These are phyloP conservation scores for Cytauxzoon felis DNA, from an alignment of 169 alveolate genomes.

Conservation along the genomic window DNA sequence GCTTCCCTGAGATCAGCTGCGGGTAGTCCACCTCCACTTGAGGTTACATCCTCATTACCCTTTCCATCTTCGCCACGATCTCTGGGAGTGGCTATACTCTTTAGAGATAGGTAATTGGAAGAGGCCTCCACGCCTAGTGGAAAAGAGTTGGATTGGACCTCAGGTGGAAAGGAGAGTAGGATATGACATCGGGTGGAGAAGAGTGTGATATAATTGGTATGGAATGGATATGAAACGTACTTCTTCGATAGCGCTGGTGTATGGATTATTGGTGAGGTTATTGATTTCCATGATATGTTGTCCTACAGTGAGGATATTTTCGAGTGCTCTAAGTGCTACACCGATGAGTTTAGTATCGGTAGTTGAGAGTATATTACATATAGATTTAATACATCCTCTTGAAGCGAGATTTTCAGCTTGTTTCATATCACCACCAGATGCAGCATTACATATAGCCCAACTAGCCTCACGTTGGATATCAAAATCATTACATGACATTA, in stretches of 20 bases:
- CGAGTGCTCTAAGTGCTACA: conserved; percentile 88
- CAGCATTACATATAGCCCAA: conserved; percentile 96
- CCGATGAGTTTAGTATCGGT: conserved; percentile 89
- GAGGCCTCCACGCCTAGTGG: too few relatives aligned
- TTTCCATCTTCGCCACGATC: too few relatives aligned
- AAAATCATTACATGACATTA: conserved; percentile 84
- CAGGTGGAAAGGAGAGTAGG: too few relatives aligned
- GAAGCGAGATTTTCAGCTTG: conserved; percentile 87
- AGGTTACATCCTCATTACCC: too few relatives aligned
- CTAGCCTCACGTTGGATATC: conserved; percentile 96
- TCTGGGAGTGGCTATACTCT: too few relatives aligned
- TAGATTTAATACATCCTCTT: conserved; percentile 86
- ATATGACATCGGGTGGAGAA: too few relatives aligned
- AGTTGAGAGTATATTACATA: conserved; percentile 81
- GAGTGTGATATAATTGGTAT: too few relatives aligned
- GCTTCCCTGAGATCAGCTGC: too few relatives aligned
- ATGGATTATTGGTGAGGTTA: conserved; percentile 78
- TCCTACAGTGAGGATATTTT: conserved; percentile 87
- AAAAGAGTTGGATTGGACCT: too few relatives aligned
- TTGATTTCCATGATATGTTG: conserved; percentile 73
- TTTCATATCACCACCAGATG: conserved; percentile 84
- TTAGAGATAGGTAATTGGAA: too few relatives aligned
- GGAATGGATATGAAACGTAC: too few relatives aligned
- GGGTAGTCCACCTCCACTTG: too few relatives aligned
- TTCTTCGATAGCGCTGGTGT: conserved; percentile 79